Conservation (phyloP, 2,329 filamentous ascomycete species). For the Fusarium nanum region DNA sequence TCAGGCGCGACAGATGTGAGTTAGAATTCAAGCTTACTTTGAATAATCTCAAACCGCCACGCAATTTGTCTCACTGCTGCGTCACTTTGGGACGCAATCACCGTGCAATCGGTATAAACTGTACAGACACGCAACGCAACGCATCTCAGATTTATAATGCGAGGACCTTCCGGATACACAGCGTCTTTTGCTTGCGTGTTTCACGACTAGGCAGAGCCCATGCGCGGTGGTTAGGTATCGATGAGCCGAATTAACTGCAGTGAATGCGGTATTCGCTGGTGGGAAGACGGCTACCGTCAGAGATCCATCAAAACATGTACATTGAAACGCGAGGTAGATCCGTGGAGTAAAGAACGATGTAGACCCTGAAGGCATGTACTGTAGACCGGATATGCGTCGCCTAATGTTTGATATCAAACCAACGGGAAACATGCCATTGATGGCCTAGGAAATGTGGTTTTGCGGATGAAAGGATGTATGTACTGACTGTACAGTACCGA, state of each 20-base stretch:
- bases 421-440: neutral
- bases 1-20: conserved; percentile 33
- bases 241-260: neutral
- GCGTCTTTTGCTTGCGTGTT: conserved; percentile 22
- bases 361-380: neutral
- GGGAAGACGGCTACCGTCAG: neutral
- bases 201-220: conserved; percentile 16
- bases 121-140: conserved; percentile 10
- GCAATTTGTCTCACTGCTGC: conserved; percentile 42
- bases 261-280: neutral
- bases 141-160: conserved; percentile 13
- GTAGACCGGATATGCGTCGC: conserved; percentile 20
- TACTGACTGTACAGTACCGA: conserved; percentile 6
- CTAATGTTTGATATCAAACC: conserved; percentile 15
- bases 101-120: neutral
- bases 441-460: conserved; percentile 12
- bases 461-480: conserved; percentile 29
- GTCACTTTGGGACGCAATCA: conserved; percentile 31
- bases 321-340: conserved; percentile 6
- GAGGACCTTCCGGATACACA: conserved; percentile 21
- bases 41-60: conserved; percentile 44
- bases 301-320: neutral
- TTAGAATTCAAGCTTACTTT: conserved; percentile 48
- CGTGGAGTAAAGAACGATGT: conserved; percentile 12
- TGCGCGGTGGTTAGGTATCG: neutral